These are phyloP conservation scores for Butyriboletus loyo DNA, from an alignment of 768 basidiomycete species.

Conservation along the genomic window DNA sequence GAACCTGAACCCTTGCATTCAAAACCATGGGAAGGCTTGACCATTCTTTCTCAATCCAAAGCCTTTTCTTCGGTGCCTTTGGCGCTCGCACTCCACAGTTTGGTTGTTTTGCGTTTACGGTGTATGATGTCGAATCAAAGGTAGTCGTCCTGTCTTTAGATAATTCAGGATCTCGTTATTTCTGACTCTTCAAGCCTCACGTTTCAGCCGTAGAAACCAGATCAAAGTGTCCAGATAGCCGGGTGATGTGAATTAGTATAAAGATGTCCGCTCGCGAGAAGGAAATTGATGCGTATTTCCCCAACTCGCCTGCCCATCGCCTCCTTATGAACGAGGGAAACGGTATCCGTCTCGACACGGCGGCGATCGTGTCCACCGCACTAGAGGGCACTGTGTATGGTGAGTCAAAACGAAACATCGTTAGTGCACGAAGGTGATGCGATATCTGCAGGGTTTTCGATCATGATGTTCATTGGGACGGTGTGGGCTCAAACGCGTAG, in stretches of 20 bases:
- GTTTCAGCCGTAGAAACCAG: too few species aligned
- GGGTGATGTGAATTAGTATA: neutral
- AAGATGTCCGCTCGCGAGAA: neutral
- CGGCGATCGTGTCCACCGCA: conserved; percentile 19
- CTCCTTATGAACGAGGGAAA: neutral
- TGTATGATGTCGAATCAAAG: neutral
- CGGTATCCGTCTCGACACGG: conserved; percentile 19
- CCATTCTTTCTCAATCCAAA: neutral
- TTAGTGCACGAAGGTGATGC: neutral
- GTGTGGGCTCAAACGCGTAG: conserved; percentile 19
- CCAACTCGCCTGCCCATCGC: neutral
- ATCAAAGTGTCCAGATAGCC: neutral
- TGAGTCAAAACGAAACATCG: neutral
- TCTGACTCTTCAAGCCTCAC: too few species aligned
- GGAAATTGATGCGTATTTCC: neutral
- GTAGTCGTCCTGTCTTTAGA: neutral
- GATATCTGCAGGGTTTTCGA: conserved; percentile 23
- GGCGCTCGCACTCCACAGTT: neutral
- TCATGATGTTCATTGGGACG: conserved; percentile 30
- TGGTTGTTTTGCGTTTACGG: neutral
- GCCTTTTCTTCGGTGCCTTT: neutral
- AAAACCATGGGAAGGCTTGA: neutral
- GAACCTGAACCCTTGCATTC: neutral
- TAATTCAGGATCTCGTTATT: too few species aligned
- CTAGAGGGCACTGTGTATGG: neutral